Base-by-base conservation (phyloP, 192 early-diverging fungal species). In the Lobosporangium transversale region DNA sequence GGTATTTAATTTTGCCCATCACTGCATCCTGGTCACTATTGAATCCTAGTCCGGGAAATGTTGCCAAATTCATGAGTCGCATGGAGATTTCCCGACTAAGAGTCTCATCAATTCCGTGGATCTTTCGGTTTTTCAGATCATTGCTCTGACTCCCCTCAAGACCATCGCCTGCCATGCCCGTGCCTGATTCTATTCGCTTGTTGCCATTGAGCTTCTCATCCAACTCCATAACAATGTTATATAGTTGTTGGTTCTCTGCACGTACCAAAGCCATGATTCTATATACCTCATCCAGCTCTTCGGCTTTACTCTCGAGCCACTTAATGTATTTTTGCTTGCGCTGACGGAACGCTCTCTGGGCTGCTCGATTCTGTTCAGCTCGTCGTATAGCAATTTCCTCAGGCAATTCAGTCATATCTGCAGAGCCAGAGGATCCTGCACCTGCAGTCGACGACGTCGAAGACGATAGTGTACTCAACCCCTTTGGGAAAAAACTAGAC, bases 311-410 rank as follows among this genome's bases (percentile, higher is more conserved):
- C 79, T 96, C 95, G 1, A 96, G 84, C 37, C 89, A 85, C 64
- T 89, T 87, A 30, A 95, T 87, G 62, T 96, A 93, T 69, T 88
- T 83, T 55, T 94, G 89, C 55, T 90, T 88, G 42, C 95, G 86
- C 69, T 95, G 92, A 40, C 94, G 91, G 76, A 96, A 96, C 7
- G 95, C 94, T 4, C 93, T 84, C 81, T 96, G 95, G 0, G 94
- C 95, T 1, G 91, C 93, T 18, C 95, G 86, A 79, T 96, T 96
- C 70, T 96, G 95, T 18, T 90, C 93, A 0, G 94, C 93, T 65
- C 95, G 83, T 76, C 91, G 91, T 23, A 76, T 50, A 1, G 53
- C 53, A 12, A 53, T 30, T 1, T 76, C 73, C 47, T 67, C 73
- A 45, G 60, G 53, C 4, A 52, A 27, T 21, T 57, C 68, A 45